These are phyloP conservation scores for Arctostaphylos glauca DNA, from an alignment of 148 eudicot species.

Conservation along the genomic window DNA sequence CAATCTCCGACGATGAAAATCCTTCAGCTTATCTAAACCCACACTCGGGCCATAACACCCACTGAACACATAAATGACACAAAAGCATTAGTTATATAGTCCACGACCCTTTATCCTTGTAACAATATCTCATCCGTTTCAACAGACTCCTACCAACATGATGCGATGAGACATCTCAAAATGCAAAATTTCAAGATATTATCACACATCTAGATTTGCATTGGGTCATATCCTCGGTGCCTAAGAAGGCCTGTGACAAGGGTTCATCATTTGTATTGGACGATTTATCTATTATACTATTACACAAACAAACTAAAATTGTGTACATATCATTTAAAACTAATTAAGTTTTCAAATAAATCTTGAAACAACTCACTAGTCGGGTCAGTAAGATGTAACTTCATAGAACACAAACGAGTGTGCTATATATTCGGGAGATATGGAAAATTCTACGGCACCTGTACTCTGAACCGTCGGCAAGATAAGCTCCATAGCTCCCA, in stretches of 20 bases:
- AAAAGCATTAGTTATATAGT: neutral
- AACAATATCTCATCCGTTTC: neutral
- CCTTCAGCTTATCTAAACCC: constrained; percentile 63
- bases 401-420: neutral
- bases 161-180: neutral
- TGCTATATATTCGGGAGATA: neutral
- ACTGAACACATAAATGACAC: constrained; percentile 27
- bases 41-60: constrained; percentile 61
- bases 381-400: neutral
- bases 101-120: neutral
- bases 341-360: neutral
- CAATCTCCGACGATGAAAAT: constrained; percentile 74
- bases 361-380: neutral
- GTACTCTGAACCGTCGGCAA: constrained; percentile 95
- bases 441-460: constrained; percentile 32
- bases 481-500: constrained; percentile 95
- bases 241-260: neutral
- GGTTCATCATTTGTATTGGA: neutral
- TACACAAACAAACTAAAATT: neutral
- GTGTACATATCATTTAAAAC: neutral
- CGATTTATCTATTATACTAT: neutral
- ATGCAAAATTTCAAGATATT: neutral
- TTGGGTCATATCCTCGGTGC: neutral
- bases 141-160: neutral
- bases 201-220: neutral